Base-by-base conservation (phyloP, 208 protist genomes). In the Wallacemonas collosoma region DNA sequence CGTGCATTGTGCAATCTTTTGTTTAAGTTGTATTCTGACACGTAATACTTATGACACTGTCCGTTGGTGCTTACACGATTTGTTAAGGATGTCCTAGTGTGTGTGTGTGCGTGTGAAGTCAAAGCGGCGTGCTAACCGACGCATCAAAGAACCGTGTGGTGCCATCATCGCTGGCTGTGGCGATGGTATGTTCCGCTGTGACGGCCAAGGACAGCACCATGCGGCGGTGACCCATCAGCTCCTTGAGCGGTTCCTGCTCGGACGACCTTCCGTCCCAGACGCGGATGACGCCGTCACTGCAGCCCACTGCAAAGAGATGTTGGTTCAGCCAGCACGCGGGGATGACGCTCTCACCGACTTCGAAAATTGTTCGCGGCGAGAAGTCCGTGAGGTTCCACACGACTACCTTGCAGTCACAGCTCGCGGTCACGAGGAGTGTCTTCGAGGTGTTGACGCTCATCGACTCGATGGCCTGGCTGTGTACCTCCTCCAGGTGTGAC, bases 381-480 rank as follows among this genome's bases (percentile, higher is more conserved):
- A 94, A 86, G 71, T 93, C 87, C 2, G 66, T 62, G 2, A 79
- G 58, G 68, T 91, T 92, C 93, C 93, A 97, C 14, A 97, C 79
- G 36, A 87, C 73, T 12, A 97, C 72, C 17, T 80, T 85, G 63
- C 90, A 91, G 54, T 97, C 93, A 58, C 89, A 94, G 55, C 89
- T 89, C 11, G 85, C 61, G 8, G 91, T 93, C 35, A 94, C 65
- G 54, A 96, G 76, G 17, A 96, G 80, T 15, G 79, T 72, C n/a
- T 71, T 61, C 40, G 44, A 76, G 17, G 35, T 47, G 71, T 78
- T 93, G 41, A 89, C 55, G 3, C 51, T 39, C 36, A 97, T 70
- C 17, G 83, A 89, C 83, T 97, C 93, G 68, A 97, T 89, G 4
- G 91, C 87, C 73, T 94, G 88, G 41, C 79, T 83, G 72, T 97